Evolutionary conservation across 176 grass and related monocot species (phyloP).

Genomic region (Stipa capillata): DNA sequence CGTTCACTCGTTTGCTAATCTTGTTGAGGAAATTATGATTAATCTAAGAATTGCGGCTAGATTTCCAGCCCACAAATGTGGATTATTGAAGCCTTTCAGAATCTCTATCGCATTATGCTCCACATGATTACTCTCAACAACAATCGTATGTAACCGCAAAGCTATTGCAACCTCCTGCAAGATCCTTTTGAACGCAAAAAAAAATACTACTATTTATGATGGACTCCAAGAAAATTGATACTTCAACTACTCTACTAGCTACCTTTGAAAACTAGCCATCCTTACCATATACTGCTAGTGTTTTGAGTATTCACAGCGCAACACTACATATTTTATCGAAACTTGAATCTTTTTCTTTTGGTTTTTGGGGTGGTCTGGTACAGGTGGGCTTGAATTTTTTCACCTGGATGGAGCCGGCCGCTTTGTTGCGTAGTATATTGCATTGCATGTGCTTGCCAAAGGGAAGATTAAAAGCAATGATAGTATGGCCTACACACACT

Average conservation of each 20-base stretch:
- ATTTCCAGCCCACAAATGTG: background rate
- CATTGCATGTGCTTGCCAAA: conserved; percentile 11
- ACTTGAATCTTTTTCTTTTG: too few relatives aligned
- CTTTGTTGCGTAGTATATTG: background rate
- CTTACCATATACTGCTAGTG: too few relatives aligned
- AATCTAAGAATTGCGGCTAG: background rate
- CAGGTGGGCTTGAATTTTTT: too few relatives aligned
- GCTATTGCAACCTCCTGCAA: conserved; percentile 8
- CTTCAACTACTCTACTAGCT: background rate
- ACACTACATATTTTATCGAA: too few relatives aligned
- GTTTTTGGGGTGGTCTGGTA: too few relatives aligned
- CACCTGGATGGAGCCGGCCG: too few relatives aligned
- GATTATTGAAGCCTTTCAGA: background rate
- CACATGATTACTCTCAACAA: background rate
- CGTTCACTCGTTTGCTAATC: background rate
- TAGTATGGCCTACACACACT: background rate
- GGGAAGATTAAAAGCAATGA: background rate
- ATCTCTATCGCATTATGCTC: background rate
- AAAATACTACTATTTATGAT: background rate
- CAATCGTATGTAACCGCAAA: background rate
- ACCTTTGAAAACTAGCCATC: background rate
- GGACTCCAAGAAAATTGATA: background rate
- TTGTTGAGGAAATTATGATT: background rate
- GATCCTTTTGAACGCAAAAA: background rate
- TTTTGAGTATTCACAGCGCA: too few relatives aligned